phyloP scores from a whole-genome alignment of 257 asterid species.

The Leptodermis oblonga region DNA sequence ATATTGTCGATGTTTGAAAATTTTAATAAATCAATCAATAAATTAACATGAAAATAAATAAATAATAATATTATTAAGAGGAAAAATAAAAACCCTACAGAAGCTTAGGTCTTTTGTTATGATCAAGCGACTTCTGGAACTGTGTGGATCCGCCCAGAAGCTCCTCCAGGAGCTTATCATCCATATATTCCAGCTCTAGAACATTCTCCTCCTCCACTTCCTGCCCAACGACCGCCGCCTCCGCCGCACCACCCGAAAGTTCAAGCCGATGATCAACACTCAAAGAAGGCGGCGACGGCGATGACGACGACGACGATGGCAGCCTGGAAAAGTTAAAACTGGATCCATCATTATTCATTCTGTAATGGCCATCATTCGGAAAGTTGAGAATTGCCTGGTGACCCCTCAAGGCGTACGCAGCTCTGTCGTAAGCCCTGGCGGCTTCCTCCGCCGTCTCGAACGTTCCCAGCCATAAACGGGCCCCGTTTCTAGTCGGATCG shows the following conservation, averaged over 20 bases:
- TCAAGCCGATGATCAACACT: too few species aligned
- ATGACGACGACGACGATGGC: constrained; percentile 17
- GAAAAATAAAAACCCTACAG: neutral
- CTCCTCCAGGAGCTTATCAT: constrained; percentile 66
- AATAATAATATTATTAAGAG: neutral
- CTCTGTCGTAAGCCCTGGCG: constrained; percentile 80
- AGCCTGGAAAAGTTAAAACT: neutral
- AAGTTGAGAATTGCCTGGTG: constrained; percentile 83
- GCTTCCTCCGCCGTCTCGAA: constrained; percentile 78
- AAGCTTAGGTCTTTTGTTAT: constrained; percentile 22
- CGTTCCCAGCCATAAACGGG: constrained; percentile 81
- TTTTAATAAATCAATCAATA: too few species aligned
- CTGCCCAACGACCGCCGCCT: constrained; percentile 7
- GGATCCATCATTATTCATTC: neutral
- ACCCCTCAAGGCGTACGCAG: constrained; percentile 73
- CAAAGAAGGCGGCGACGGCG: constrained; percentile 22
- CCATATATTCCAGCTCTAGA: constrained; percentile 64
- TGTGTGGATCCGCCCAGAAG: constrained; percentile 43
- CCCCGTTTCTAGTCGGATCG: constrained; percentile 62
- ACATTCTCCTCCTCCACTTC: constrained; percentile 30
- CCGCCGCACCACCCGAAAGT: neutral
- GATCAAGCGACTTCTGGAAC: constrained; percentile 17
- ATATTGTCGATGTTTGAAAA: too few species aligned
- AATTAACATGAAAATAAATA: neutral
- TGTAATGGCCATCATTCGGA: constrained; percentile 63